phyloP scores from a whole-genome alignment of 2,329 filamentous ascomycete genomes.

The Didymella glomerata region DNA sequence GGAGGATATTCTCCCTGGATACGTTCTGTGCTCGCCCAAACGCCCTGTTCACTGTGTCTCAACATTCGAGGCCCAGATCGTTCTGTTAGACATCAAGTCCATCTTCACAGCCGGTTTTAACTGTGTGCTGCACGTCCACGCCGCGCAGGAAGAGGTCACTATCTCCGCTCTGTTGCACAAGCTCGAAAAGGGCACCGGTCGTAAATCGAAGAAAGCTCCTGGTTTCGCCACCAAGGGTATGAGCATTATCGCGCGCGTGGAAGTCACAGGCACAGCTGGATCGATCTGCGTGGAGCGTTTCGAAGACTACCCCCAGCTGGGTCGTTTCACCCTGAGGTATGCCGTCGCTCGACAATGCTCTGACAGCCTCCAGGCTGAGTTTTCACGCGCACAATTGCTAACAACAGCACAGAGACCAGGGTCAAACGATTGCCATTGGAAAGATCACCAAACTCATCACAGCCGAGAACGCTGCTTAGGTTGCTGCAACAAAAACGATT shows the following conservation, averaged over 20 bases:
- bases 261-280: constrained; percentile 84
- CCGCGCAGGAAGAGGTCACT: constrained; percentile 96
- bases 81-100: constrained; percentile 90
- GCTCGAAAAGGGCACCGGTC: constrained; percentile 89
- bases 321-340: constrained; percentile 44
- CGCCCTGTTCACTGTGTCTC: constrained; percentile 89
- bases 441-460: constrained; percentile 92
- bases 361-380: too few relatives aligned
- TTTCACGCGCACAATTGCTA: constrained; percentile 27
- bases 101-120: constrained; percentile 96
- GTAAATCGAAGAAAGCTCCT: constrained; percentile 92
- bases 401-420: constrained; percentile 62
- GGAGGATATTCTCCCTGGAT: constrained; percentile 94
- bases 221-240: constrained; percentile 84
- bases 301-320: constrained; percentile 86
- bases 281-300: constrained; percentile 93
- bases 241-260: constrained; percentile 90
- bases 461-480: constrained; percentile 33
- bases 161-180: constrained; percentile 89
- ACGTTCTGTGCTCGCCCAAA: constrained; percentile 94
- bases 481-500: background rate
- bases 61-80: constrained; percentile 94
- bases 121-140: constrained; percentile 96
- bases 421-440: constrained; percentile 98
- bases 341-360: background rate